A percentile compares a stretch with the other conserved stretches of the same genome.
Evolutionary conservation across 257 asterid genomes (phyloP).

Genomic region (Scutellaria minor): DNA sequence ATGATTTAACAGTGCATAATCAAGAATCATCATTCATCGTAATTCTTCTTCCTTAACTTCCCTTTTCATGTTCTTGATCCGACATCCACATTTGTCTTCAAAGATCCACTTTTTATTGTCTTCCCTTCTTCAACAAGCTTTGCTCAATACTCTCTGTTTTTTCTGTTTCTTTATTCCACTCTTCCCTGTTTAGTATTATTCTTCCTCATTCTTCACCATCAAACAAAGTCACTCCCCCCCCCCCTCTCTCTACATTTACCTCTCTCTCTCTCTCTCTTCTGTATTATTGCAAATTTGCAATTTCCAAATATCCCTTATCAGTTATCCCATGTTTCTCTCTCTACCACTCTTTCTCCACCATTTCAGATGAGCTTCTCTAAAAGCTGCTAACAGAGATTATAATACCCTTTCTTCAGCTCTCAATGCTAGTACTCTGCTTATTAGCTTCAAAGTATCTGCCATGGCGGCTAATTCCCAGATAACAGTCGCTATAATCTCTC

Average conservation of each 20-base stretch:
- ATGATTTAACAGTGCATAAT: slow-evolving; percentile 25
- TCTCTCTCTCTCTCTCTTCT: background rate
- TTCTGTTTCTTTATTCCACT: background rate
- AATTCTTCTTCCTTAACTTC: slow-evolving; percentile 16
- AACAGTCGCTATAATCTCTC: slow-evolving; percentile 33
- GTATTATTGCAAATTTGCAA: slow-evolving; percentile 26
- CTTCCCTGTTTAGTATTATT: slow-evolving; percentile 25
- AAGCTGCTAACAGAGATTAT: slow-evolving; percentile 25
- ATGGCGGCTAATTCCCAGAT: slow-evolving; percentile 51
- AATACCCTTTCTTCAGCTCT: slow-evolving; percentile 31
- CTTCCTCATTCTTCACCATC: slow-evolving; percentile 26
- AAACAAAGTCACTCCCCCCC: background rate
- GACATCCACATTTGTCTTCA: slow-evolving; percentile 21
- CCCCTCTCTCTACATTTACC: background rate
- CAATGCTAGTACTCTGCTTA: slow-evolving; percentile 41
- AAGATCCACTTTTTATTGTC: slow-evolving; percentile 37
- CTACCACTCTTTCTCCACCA: slow-evolving; percentile 35
- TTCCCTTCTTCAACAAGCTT: slow-evolving; percentile 39
- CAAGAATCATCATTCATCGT: slow-evolving; percentile 20
- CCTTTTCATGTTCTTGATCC: background rate
- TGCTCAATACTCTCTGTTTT: slow-evolving; percentile 6
- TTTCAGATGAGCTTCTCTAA: slow-evolving; percentile 44
- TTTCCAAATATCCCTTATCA: slow-evolving; percentile 26
- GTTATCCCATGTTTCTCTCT: slow-evolving; percentile 30
- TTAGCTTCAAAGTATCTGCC: slow-evolving; percentile 36